These are phyloP conservation scores for Cupressus sempervirens DNA, from an alignment of 75 land plant genomes.

Conservation along the genomic window DNA sequence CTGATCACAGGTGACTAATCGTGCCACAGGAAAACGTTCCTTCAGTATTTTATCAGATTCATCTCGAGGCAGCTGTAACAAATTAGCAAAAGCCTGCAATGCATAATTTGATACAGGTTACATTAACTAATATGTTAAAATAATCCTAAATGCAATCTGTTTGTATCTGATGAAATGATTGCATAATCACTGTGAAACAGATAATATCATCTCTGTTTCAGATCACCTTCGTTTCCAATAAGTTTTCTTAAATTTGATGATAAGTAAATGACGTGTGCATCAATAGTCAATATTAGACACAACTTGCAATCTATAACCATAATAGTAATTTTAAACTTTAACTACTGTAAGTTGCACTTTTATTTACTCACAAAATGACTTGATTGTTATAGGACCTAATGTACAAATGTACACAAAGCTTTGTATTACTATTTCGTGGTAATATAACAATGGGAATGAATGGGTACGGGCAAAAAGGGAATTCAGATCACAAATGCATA, in stretches of 20 bases:
- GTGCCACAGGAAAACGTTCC: constrained; percentile 92
- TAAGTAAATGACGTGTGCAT: neutral
- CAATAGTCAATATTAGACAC: neutral
- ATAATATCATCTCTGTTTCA: neutral
- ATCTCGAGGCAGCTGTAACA: constrained; percentile 72
- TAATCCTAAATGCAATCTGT: neutral
- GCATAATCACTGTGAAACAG: neutral
- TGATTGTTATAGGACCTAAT: neutral
- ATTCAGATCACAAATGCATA: neutral
- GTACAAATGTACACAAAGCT: neutral
- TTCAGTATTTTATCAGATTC: constrained; percentile 82
- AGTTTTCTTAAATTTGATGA: neutral
- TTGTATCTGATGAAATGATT: neutral
- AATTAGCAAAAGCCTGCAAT: constrained; percentile 67
- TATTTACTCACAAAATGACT: neutral
- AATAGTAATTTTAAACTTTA: neutral
- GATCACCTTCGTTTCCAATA: neutral
- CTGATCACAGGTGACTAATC: constrained; percentile 91
- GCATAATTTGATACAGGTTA: neutral
- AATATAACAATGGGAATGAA: neutral
- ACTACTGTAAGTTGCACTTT: neutral
- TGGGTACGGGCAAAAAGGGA: neutral
- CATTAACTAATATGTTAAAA: neutral
- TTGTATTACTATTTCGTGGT: neutral
- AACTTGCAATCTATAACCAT: neutral